A percentile compares a stretch with the other conserved stretches of the same genome.
Conservation (phyloP, 78 protist species). For the Guillardia theta region DNA sequence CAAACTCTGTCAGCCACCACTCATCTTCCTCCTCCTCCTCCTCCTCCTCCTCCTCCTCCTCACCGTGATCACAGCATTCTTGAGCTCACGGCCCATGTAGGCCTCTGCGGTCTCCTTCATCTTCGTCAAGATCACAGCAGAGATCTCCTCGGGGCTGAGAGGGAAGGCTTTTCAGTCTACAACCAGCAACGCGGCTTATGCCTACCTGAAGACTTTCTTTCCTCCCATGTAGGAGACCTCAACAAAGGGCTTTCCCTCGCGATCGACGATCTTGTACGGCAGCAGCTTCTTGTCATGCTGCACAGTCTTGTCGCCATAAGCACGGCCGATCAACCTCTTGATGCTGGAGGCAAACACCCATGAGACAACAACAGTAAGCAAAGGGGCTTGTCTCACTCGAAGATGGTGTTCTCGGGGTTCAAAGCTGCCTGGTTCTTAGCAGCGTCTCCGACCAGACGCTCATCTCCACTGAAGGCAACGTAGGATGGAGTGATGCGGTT, state of each 20-base stretch:
- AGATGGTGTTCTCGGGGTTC: constrained; percentile 96
- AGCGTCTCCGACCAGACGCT: constrained; percentile 65
- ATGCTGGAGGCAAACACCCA: constrained; percentile 71
- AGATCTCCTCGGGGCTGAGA: constrained; percentile 95
- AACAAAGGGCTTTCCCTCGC: constrained; percentile 68
- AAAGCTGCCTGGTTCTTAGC: constrained; percentile 84
- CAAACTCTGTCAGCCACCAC: too few species aligned
- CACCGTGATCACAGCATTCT: constrained; percentile 72
- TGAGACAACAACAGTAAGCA: not conserved
- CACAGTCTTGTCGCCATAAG: constrained; percentile 36
- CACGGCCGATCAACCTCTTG: constrained; percentile 85
- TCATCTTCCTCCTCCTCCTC: too few species aligned
- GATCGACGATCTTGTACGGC: constrained; percentile 54
- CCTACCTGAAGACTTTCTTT: constrained; percentile 48
- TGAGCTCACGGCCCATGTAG: constrained; percentile 83
- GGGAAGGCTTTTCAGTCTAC: too few species aligned
- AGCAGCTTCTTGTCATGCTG: constrained; percentile 46
- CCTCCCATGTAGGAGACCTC: constrained; percentile 58
- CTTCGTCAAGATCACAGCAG: constrained; percentile 94
- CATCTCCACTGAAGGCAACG: constrained; percentile 90
- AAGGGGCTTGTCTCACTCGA: constrained; percentile 55
- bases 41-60: too few species aligned
- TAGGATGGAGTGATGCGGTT: constrained; percentile 97
- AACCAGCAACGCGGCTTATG: too few species aligned
- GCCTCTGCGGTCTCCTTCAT: constrained; percentile 94